Percentiles rank a stretch among this genome's conserved stretches.
These are phyloP conservation scores for Plasmopara viticola DNA, from an alignment of 352 stramenopile genomes.

Conservation along the genomic window DNA sequence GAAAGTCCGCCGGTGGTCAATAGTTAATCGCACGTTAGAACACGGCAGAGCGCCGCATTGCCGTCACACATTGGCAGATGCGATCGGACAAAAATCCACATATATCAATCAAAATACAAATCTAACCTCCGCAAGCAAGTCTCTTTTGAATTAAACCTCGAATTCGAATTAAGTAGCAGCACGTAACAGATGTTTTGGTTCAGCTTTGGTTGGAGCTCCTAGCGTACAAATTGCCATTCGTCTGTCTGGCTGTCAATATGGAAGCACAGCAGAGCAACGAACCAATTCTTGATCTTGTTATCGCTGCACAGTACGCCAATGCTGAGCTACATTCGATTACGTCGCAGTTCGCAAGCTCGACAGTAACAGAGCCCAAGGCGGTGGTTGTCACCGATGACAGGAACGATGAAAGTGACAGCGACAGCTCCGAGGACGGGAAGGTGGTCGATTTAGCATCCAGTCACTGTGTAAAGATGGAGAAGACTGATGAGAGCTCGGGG, in stretches of 20 bases:
- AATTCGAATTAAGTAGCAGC: too few species aligned
- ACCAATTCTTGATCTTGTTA: slow-evolving; percentile 36
- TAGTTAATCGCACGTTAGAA: too few species aligned
- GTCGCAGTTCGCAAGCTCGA: slow-evolving; percentile 31
- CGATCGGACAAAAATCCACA: too few species aligned
- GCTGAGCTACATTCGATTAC: slow-evolving; percentile 42
- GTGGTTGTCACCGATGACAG: slow-evolving; percentile 4
- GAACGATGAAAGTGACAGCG: slow-evolving; percentile 22
- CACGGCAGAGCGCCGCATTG: too few species aligned
- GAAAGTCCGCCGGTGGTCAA: too few species aligned
- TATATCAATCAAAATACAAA: too few species aligned
- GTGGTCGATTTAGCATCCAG: slow-evolving; percentile 14
- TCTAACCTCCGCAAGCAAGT: too few species aligned
- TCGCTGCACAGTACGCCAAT: slow-evolving; percentile 50
- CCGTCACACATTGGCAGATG: too few species aligned
- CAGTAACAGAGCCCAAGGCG: slow-evolving; percentile 8
- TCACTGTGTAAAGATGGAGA: slow-evolving; percentile 4
- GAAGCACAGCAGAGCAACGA: slow-evolving; percentile 6
- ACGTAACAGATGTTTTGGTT: too few species aligned
- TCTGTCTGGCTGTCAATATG: slow-evolving; percentile 4
- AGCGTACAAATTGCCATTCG: slow-evolving; percentile 4
- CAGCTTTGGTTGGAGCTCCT: slow-evolving; percentile 25
- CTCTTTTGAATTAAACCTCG: too few species aligned
- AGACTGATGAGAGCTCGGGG: slow-evolving; percentile 13
- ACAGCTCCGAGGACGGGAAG: slow-evolving; percentile 24